Conservation (phyloP, 73 alveolate genomes). For the Symbiodinium pilosum region DNA sequence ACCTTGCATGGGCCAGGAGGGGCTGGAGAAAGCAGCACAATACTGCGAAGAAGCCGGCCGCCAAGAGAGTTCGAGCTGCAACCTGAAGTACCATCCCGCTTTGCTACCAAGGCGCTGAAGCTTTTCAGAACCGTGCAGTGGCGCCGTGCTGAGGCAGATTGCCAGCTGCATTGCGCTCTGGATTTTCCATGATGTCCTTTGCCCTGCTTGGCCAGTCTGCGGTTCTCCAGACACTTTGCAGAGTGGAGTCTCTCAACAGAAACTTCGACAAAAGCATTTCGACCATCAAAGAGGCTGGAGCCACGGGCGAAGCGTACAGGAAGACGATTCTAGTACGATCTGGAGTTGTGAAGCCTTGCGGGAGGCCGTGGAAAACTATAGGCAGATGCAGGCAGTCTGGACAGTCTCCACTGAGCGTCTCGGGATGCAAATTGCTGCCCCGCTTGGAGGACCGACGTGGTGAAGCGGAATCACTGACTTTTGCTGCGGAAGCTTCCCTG, state of each 20-base stretch:
- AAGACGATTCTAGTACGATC: not conserved
- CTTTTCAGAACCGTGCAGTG: constrained; percentile 60
- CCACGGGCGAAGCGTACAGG: not conserved
- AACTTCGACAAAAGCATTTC: constrained; percentile 87
- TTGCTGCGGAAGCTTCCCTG: constrained; percentile 44
- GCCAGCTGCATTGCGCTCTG: no score
- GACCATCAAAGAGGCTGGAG: constrained; percentile 27
- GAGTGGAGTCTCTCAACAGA: constrained; percentile 69
- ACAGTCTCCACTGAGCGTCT: not conserved
- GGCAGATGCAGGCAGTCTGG: constrained; percentile 34
- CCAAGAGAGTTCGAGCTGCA: no score
- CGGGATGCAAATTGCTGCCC: not conserved
- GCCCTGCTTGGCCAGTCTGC: constrained; percentile 49
- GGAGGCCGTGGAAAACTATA: constrained; percentile 54
- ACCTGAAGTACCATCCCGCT: not conserved
- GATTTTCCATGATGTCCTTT: not conserved
- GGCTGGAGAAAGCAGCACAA: constrained; percentile 51
- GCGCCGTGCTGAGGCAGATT: constrained; percentile 68
- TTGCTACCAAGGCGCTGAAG: constrained; percentile 23
- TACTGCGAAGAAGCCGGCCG: constrained; percentile 61
- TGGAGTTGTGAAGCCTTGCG: no score
- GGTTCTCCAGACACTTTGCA: constrained; percentile 50
- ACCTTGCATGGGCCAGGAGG: constrained; percentile 9
- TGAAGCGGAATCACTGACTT: constrained; percentile 72
- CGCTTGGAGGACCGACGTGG: constrained; percentile 15